phyloP scores from a whole-genome alignment of 108 stramenopile species.

The Nannochloropsis oceanica region DNA sequence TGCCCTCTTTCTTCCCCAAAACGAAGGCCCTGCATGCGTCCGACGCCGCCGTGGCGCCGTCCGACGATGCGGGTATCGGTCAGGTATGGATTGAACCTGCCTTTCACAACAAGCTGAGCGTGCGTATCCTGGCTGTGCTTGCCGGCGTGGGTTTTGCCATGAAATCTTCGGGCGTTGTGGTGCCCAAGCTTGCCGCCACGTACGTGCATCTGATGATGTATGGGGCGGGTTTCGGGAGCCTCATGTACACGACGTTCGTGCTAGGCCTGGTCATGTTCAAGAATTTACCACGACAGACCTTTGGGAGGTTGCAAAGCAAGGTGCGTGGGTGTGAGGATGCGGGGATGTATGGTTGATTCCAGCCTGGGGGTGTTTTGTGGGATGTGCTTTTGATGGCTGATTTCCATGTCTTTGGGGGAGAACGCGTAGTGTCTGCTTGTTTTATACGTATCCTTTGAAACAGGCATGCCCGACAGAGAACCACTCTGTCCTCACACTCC shows the following conservation, averaged over 20 bases:
- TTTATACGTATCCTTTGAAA: too few species aligned
- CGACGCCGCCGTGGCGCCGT: neutral
- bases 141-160: neutral
- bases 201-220: slow-evolving; percentile 2
- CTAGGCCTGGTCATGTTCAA: slow-evolving; percentile 61
- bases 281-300: slow-evolving; percentile 58
- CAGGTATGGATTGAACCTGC: neutral
- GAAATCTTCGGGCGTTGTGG: neutral
- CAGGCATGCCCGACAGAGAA: too few species aligned
- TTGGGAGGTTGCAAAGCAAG: slow-evolving; percentile 51
- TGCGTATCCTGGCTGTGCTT: neutral
- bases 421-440: too few species aligned
- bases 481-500: neutral
- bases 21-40: neutral
- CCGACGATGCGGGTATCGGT: neutral
- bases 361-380: too few species aligned
- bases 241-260: slow-evolving; percentile 49
- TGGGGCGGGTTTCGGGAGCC: neutral
- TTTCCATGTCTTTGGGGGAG: too few species aligned
- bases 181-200: neutral
- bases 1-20: neutral
- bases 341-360: neutral
- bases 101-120: neutral
- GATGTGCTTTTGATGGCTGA: too few species aligned
- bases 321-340: neutral